Evolutionary conservation across 345 rosid genomes (phyloP), one percentile per base, ranked within the genome.

Genomic region (Erodium maritimum): DNA sequence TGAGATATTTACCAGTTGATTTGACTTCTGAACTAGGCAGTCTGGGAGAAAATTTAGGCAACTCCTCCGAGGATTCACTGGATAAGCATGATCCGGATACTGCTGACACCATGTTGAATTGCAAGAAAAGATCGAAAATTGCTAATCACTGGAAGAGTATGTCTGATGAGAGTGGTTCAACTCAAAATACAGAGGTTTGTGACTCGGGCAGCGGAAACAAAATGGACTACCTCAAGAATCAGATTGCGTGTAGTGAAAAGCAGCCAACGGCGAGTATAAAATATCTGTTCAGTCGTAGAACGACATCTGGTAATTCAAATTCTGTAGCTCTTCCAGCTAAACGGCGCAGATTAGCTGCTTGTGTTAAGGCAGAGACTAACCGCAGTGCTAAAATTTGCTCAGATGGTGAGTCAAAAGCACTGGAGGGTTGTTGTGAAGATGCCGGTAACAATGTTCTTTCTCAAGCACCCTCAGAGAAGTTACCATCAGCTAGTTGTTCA

Each of bases 341-440:
- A 74, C 76, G 76, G 33, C 67, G 75, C 55, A 78, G 81, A 61
- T 75, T 87, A 68, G 73, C 75, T 53, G 74, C 81, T 64, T 82
- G 87, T 65, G 61, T 72, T 17, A 77, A 55, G 65, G 37, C 70
- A 53, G 91, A 78, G 54, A 59, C 56, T 46, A 69, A 55, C 57
- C 59, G 54, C 50, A 69, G 66, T 24, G 25, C 52, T 20, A 74
- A 74, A 57, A 72, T 65, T 54, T 52, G 65, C 19, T 50, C 72
- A 34, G 64, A n/a, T 20, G 70, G 62, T 45, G 65, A 69, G 50
- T 66, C 83, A 60, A 65, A 74, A 59, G 71, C 65, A 55, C 46
- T 60, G 29, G 76, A 58, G 61, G 23, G 61, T 57, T 50, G 59
- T 19, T 51, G 67, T 23, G 55, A 56, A 52, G 46, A 63, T 50